phyloP scores from a whole-genome alignment of 2,329 filamentous ascomycete genomes.

The Epichloe gansuensis region DNA sequence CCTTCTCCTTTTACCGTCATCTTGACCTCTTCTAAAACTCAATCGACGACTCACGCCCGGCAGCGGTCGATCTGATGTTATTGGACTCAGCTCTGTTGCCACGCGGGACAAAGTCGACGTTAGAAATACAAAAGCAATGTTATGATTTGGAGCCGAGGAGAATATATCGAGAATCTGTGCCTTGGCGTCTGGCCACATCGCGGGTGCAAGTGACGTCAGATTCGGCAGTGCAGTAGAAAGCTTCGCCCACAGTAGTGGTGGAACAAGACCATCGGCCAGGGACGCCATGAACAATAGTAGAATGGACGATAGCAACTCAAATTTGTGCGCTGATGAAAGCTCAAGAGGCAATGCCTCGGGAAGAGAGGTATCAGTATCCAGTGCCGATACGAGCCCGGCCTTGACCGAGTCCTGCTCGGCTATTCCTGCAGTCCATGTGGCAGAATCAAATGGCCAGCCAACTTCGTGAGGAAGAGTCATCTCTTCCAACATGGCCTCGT shows the following conservation, averaged over 20 bases:
- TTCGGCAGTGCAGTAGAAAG: conserved; percentile 47
- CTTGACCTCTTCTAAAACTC: conserved; percentile 27
- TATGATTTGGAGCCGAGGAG: conserved; percentile 59
- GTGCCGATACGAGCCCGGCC: conserved; percentile 42
- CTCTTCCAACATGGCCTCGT: conserved; percentile 48
- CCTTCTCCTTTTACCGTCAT: conserved; percentile 28
- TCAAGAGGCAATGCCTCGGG: conserved; percentile 49
- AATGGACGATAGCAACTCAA: conserved; percentile 62
- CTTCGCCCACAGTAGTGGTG: conserved; percentile 54
- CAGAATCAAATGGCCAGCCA: conserved; percentile 47
- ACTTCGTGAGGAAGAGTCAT: conserved; percentile 36
- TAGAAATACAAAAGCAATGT: conserved; percentile 80
- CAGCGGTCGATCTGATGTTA: conserved; percentile 18
- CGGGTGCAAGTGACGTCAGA: conserved; percentile 13
- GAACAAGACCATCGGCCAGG: conserved; percentile 68
- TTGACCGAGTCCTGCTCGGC: conserved; percentile 17
- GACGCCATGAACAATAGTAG: conserved; percentile 62
- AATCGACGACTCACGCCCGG: conserved; percentile 30
- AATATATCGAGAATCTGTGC: conserved; percentile 58
- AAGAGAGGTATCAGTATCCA: conserved; percentile 59
- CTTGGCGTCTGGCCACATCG: conserved; percentile 30
- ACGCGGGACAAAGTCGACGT: conserved; percentile 57
- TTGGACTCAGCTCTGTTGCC: conserved; percentile 33
- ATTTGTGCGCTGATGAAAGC: conserved; percentile 48
- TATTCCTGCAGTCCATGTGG: conserved; percentile 18